Evolutionary conservation across 306 rosid genomes (phyloP), one percentile per base, ranked within the genome.

Genomic region (Malus orientalis): DNA sequence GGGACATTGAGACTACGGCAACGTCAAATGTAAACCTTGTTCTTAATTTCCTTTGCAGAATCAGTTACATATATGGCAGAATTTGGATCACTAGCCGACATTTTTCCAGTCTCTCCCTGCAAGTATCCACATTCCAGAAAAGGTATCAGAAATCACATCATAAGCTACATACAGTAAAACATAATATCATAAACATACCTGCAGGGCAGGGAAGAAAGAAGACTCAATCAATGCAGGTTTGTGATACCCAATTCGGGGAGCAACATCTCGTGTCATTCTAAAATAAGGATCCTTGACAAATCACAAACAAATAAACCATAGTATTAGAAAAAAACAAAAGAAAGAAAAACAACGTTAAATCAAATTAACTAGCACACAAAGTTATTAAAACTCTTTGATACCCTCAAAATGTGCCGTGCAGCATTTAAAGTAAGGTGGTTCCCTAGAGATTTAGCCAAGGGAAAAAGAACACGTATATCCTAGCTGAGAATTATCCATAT

Each of bases 71-170:
- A 95, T 79, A 95, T 95, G 65, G 97, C 99, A 61, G 99, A 95
- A 81, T 87, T 95, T 65, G 99, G 97, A 84, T 92, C 99, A 87
- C 97, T 92, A 22, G 99, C 97, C 3, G 99, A 95, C 99, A 95
- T 92, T 82, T 92, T 95, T 57, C 99, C 97, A 2, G 88, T 87
- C 81, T 95, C 97, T 49, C 99, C 99, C 96, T 95, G 92, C 88
- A 88, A 65, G 71, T 33, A 79, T 79, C 79, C 78, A 73, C 70
- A 81, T 82, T 45, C 53, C 71, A 78, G 60, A 36, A 73, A 70
- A 47, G 42, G n/a, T 19, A 29, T 61, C 66, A 81, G 75, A 47
- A 76, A 75, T 69, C 15, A 76, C n/a, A 40, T 54, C 33, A 42
- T 30, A 42, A 25, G 45, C 33, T 59, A 54, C 63, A 5, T 23